Base-by-base conservation (phyloP, 2,329 filamentous ascomycete species). In the Trichoderma sp. region DNA sequence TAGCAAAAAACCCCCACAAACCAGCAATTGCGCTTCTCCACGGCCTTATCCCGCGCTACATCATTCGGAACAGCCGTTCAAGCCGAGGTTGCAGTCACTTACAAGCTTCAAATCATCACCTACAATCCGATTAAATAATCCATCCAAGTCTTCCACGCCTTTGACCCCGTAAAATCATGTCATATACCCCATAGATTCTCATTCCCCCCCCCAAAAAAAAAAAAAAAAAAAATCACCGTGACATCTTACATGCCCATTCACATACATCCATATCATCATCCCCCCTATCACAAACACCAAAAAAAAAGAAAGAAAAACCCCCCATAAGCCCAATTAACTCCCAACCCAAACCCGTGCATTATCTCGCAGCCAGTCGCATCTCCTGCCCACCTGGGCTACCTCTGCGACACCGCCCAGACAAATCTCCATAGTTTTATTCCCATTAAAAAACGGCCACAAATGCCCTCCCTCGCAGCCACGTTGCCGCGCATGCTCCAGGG, bases 311-410 rank as follows among this genome's bases (percentile, higher is more conserved):
- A n/a, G n/a, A n/a, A n/a, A n/a, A 42, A 17, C 37, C 37, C 37
- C 37, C 15, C 17, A 35, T 15, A 45, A 2, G 13, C 13, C 19
- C n/a, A n/a, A n/a, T n/a, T n/a, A n/a, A n/a, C n/a, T n/a, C n/a
- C n/a, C n/a, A n/a, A n/a, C n/a, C n/a, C n/a, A n/a, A n/a, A n/a
- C n/a, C 15, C 35, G 15, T 12, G 9, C 9, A 9, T 35, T n/a
- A n/a, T 50, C 58, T 61, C 25, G 27, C 17, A 42, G 50, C 52
- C 50, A 65, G n/a, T 57, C 61, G 61, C 61, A 65, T 65, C 61
- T 65, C 61, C 61, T 65, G 61, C 61, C 61, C 57, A 57, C 17
- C 61, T 65, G 61, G 61, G 61, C 34, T 65, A 65, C 61, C 61
- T 65, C 61, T 65, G 61, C 61, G 61, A 65, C 37, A 57, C 52